A percentile compares a stretch with the other conserved stretches of the same genome.
Evolutionary conservation across 2,329 filamentous ascomycete species (phyloP).

Genomic region (Colletotrichum sp.): DNA sequence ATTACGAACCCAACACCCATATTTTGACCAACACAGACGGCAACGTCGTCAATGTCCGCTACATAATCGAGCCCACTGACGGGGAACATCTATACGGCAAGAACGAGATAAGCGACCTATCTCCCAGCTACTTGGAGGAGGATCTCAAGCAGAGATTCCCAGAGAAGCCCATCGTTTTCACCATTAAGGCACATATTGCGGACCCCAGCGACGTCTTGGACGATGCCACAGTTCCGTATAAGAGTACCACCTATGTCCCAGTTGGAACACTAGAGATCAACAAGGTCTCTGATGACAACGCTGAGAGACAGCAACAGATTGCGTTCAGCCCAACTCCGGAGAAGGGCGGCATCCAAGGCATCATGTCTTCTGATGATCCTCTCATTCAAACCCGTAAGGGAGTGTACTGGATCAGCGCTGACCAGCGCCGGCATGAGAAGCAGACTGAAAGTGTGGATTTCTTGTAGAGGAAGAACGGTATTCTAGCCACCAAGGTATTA

Average conservation of each 20-base stretch:
- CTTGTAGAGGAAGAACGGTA: no score
- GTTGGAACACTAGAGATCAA: conserved; percentile 11
- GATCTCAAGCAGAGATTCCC: not conserved
- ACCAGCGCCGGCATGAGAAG: conserved; percentile 23
- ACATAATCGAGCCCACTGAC: not conserved
- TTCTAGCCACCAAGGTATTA: no score
- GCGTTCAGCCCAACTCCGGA: conserved; percentile 20
- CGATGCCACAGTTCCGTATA: conserved; percentile 18
- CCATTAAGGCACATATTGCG: not conserved
- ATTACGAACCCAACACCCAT: no score
- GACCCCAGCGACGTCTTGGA: conserved; percentile 7
- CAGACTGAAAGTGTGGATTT: not conserved
- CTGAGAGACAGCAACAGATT: conserved; percentile 11
- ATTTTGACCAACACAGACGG: no score
- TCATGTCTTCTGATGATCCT: conserved; percentile 14
- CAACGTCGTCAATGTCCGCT: not conserved
- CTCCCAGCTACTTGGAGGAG: not conserved
- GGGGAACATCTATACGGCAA: not conserved
- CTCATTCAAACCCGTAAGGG: conserved; percentile 17
- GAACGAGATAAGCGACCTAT: no score
- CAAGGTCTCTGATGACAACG: conserved; percentile 12
- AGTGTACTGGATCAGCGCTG: conserved; percentile 15
- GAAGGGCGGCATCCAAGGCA: conserved; percentile 11
- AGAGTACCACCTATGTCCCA: conserved; percentile 13
- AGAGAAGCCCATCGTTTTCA: not conserved